Evolutionary conservation across 192 early-diverging fungal species (phyloP), one percentile per base, ranked within the genome.

Genomic region (Chytriomyces confervae): DNA sequence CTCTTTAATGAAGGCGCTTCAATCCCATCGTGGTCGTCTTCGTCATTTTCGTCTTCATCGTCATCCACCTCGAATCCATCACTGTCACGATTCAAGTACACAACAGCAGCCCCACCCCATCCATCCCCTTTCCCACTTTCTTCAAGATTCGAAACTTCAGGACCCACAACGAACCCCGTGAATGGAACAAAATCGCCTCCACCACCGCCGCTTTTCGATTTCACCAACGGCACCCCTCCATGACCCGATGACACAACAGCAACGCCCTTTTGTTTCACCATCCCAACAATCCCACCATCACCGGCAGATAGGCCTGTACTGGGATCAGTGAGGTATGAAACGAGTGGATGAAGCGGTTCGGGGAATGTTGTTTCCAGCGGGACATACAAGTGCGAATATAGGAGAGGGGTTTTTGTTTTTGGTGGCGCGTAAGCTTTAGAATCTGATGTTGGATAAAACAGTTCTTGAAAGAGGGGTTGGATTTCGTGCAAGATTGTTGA

Each of bases 221-320:
- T 57, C 11, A 57, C 51, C 11, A n/a, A 57, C 51, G 10, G 10
- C n/a, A 10, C 11, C 10, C 10, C n/a, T 57, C n/a, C 11, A 57
- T 1, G 51, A n/a, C 10, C 51, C 11, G 51, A 10, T 20, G 62
- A 64, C 7, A 69, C 48, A 47, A 69, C 36, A 10, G 16, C 36
- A 24, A 69, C 48, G 8, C 67, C 67, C 24, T 69, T 69, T 47
- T 9, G 36, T 24, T 69, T 69, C 16, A 24, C 23, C 67, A 69
- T 69, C 7, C 67, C 23, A 46, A 47, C 67, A 69, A 69, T 50
- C 10, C 67, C 67, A 24, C 67, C 67, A 24, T 69, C 67, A 9
- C 67, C 67, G 47, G 29, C 13, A n/a, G 36, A n/a, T 13, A 48
- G 10, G 18, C 67, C 67, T 11, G 67, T 69, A 45, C 48, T 69